Base-by-base conservation (phyloP, 1,284 basidiomycete genomes). In the Serendipita sp. region DNA sequence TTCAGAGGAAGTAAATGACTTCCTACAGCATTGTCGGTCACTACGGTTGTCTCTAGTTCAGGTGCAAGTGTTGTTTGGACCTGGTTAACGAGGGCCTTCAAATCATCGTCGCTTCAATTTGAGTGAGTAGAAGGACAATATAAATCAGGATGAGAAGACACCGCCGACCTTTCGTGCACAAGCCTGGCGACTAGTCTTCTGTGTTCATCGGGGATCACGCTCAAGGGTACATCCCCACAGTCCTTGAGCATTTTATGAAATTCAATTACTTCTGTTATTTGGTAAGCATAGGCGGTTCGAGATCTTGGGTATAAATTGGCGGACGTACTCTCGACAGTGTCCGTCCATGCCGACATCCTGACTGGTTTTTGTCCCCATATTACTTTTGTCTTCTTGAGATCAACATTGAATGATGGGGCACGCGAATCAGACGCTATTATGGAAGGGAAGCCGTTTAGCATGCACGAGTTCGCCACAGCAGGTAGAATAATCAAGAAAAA, bases 111-210 rank as follows among this genome's bases (percentile, higher is more conserved):
- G 67, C 90, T 91, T 60, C 13, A 41, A 55, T 61, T 26, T 32
- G 34, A 45, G 62, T 45, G 13, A 49, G 44, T 55, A 49, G 42
- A 45, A 22, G 61, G 38, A 8, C 4, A 50, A 43, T 41, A 62
- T 45, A 42, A 5, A 38, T 38, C 5, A 12, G 12, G 12, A 38
- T 38, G 12, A 12, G 35, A 38, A 12, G 35, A 34, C 64, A 62
- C 38, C 22, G 66, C 76, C 58, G 65, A 88, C 88, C 88, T 91
- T 74, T 91, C 88, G 65, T 90, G 85, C 0, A 82, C 82, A 44
- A 92, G 74, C 71, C 91, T 91, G 1, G 83, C 88, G 67, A 93
- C 81, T 22, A 93, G 75, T 1, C 87, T 82, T 65, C 77, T 77
- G 69, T 91, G 79, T 64, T 85, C 82, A 3, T 83, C 77, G 0